Evolutionary conservation across 2,329 filamentous ascomycete species (phyloP).

Genomic region (Neofusicoccum ribis): DNA sequence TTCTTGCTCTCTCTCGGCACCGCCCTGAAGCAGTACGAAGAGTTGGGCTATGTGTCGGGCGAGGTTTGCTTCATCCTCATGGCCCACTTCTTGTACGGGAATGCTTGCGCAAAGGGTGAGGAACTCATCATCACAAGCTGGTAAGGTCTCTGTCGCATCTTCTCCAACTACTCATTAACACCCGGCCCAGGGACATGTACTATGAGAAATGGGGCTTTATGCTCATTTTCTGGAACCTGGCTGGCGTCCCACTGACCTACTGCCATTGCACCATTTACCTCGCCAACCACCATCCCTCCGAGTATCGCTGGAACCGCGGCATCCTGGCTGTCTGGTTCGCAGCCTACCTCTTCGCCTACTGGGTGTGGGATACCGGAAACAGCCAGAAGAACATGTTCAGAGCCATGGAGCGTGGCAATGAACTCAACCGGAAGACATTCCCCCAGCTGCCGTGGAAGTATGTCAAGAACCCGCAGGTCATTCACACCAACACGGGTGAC

Average conservation of each 20-base stretch:
- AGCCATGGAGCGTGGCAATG: slow-evolving; percentile 68
- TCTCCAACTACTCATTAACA: slow-evolving; percentile 1
- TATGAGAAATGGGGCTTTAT: slow-evolving; percentile 97
- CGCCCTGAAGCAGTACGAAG: slow-evolving; percentile 78
- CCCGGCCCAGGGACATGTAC: slow-evolving; percentile 74
- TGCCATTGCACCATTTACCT: slow-evolving; percentile 92
- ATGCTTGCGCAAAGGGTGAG: slow-evolving; percentile 88
- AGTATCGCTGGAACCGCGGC: slow-evolving; percentile 70
- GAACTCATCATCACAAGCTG: slow-evolving; percentile 87
- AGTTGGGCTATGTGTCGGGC: slow-evolving; percentile 81
- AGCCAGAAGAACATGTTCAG: slow-evolving; percentile 93
- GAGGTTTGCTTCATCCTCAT: slow-evolving; percentile 82
- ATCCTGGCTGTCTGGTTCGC: slow-evolving; percentile 51
- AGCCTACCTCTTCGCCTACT: slow-evolving; percentile 60
- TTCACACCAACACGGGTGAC: slow-evolving; percentile 68
- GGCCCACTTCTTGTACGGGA: slow-evolving; percentile 89
- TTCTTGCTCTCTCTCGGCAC: slow-evolving; percentile 75
- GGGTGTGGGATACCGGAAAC: slow-evolving; percentile 90
- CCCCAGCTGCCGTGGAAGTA: slow-evolving; percentile 82
- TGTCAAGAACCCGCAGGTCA: slow-evolving; percentile 72
- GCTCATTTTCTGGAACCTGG: slow-evolving; percentile 97
- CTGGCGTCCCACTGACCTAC: slow-evolving; percentile 86
- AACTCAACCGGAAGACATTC: slow-evolving; percentile 66
- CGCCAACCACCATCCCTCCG: slow-evolving; percentile 12
- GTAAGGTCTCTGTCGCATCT: slow-evolving; percentile 40